A percentile compares a stretch with the other conserved stretches of the same genome.
phyloP scores from a whole-genome alignment of 306 rosid species.

The Erythrophleum fordii region DNA sequence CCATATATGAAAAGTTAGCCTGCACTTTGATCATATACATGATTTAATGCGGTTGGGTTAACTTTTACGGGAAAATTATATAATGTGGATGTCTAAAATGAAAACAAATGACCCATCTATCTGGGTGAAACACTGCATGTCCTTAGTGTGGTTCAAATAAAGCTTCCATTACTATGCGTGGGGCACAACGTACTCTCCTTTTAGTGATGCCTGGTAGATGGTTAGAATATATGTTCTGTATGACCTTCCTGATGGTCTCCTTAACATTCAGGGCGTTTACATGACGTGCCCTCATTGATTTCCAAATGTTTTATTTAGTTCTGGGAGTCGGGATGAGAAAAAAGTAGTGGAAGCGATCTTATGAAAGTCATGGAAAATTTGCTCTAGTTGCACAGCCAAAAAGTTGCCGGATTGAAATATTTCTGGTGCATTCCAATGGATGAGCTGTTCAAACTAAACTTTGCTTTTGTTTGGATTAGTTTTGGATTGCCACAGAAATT shows the following conservation, averaged over 20 bases:
- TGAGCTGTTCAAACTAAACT: neutral
- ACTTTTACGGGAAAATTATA: neutral
- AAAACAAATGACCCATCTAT: neutral
- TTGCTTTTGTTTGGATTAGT: neutral
- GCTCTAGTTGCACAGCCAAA: neutral
- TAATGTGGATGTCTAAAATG: constrained; percentile 4
- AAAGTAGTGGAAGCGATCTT: too few relatives aligned
- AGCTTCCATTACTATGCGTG: constrained; percentile 8
- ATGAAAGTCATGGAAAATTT: neutral
- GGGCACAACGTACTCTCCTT: neutral
- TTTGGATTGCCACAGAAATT: neutral
- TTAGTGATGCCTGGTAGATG: constrained; percentile 4
- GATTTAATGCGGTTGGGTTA: constrained; percentile 3
- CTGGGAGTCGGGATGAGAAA: neutral
- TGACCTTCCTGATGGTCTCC: neutral
- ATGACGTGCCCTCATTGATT: neutral
- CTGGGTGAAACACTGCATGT: constrained; percentile 7
- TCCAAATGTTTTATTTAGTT: neutral
- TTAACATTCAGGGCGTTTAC: neutral
- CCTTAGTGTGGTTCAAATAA: constrained; percentile 14
- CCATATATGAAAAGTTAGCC: constrained; percentile 26
- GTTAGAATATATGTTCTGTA: neutral
- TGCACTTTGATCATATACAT: constrained; percentile 9
- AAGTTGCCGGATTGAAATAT: neutral
- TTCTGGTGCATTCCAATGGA: neutral